Evolutionary conservation across 1,284 basidiomycete species (phyloP), one percentile per base, ranked within the genome.

Genomic region (Marasmius oreades): DNA sequence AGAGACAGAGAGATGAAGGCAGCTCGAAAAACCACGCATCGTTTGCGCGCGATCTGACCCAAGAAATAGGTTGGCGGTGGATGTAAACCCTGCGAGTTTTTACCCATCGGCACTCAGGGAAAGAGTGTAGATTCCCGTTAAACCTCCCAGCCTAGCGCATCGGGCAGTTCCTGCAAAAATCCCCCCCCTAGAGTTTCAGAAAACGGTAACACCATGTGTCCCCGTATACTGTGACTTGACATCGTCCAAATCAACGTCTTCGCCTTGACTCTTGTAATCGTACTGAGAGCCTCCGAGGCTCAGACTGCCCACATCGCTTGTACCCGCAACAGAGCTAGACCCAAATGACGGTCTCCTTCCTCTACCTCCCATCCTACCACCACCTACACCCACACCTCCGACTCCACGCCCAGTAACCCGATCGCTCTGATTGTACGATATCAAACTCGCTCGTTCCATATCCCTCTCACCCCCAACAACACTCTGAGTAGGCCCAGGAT

Each of bases 261-360:
- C 90, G 62, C 92, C 90, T 68, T 91, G 88, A 65, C 88, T 91
- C 82, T 92, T 92, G 74, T 93, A 92, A 67, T 92, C 90, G 63
- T 88, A 92, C 64, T 81, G 81, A 43, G 86, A 88, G 5, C 28
- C 28, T 31, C 28, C 28, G 5, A 31, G 4, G 10, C 28, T 31
- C 55, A 89, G 67, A 67, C 88, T 90, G 46, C 88, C 90, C 66
- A 88, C 72, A 65, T 92, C 90, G 50, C 85, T 88, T n/a, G 81
- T 76, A 12, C 90, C 89, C 18, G 90, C 80, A 51, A 90, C 81
- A 33, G 86, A 90, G 18, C 86, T 84, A 62, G 73, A 73, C 22
- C 76, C 76, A 58, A 93, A 88, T 46, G 91, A 93, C 16, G 87
- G 66, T 10, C 79, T 71, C 24, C 79, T 69, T 48, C 77, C 28